Evolutionary conservation across 176 grass and related monocot genomes (phyloP).

Genomic region (Eragrostis nindensis): DNA sequence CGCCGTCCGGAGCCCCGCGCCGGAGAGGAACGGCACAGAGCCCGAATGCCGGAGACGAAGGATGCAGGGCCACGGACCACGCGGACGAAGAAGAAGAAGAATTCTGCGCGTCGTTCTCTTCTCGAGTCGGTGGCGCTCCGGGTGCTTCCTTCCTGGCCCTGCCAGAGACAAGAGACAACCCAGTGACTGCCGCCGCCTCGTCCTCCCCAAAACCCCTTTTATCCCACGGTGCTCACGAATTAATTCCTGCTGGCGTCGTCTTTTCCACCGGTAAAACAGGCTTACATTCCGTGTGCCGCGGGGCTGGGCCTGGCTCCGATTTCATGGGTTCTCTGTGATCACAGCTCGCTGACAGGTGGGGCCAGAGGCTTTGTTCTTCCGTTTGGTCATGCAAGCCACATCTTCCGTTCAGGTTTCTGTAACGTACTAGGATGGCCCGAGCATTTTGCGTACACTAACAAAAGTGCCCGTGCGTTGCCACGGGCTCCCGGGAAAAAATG

Average conservation of each 20-base stretch:
- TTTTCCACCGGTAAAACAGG: not conserved
- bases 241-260: slow-evolving; percentile 6
- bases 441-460: too few species aligned
- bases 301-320: not conserved
- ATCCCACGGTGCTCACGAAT: not conserved
- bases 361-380: not conserved
- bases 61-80: not conserved
- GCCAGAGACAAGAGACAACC: not conserved
- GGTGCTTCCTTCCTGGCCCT: not conserved
- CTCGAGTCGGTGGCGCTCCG: not conserved
- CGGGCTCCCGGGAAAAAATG: too few species aligned
- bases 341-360: not conserved
- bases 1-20: not conserved
- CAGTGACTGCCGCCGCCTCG: not conserved
- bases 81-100: not conserved
- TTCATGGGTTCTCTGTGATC: not conserved
- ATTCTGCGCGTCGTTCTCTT: not conserved
- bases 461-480: too few species aligned
- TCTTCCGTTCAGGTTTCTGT: not conserved
- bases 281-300: slow-evolving; percentile 4
- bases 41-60: not conserved
- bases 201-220: not conserved
- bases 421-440: not conserved
- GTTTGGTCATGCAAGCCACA: not conserved
- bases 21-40: not conserved